Conservation (phyloP, 176 grass and related monocot genomes). For the Avena insularis region DNA sequence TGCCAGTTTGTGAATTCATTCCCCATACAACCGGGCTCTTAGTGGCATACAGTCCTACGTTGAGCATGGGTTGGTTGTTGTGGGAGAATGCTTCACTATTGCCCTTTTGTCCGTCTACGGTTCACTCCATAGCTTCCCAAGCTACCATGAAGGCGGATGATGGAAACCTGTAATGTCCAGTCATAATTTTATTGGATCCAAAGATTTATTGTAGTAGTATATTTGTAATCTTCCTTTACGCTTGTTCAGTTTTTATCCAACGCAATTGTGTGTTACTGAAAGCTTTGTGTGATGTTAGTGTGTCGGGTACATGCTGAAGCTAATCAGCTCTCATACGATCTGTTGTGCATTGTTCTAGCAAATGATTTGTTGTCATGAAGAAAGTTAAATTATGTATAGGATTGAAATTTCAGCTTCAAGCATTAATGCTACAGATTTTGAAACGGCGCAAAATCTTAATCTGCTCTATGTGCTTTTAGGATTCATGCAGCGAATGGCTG, state of each 20-base stretch:
- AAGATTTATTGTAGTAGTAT: constrained; percentile 49
- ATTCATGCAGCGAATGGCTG: neutral
- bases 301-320: constrained; percentile 1
- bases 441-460: neutral
- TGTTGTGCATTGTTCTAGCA: neutral
- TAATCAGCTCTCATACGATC: neutral
- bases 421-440: neutral
- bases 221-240: constrained; percentile 29
- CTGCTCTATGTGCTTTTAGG: neutral
- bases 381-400: neutral
- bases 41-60: neutral
- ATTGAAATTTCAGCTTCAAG: neutral
- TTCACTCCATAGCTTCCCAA: constrained; percentile 40
- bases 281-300: constrained; percentile 21
- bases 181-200: constrained; percentile 52
- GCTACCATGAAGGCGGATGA: constrained; percentile 34
- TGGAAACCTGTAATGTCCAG: constrained; percentile 34
- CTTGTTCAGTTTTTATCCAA: constrained; percentile 32
- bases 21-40: constrained; percentile 30
- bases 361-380: neutral
- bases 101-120: constrained; percentile 12
- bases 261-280: constrained; percentile 39
- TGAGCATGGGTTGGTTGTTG: constrained; percentile 13
- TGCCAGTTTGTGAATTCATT: constrained; percentile 45
- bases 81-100: constrained; percentile 37